Evolutionary conservation across 2,329 filamentous ascomycete species (phyloP).

Genomic region (Epichloe hybrida): DNA sequence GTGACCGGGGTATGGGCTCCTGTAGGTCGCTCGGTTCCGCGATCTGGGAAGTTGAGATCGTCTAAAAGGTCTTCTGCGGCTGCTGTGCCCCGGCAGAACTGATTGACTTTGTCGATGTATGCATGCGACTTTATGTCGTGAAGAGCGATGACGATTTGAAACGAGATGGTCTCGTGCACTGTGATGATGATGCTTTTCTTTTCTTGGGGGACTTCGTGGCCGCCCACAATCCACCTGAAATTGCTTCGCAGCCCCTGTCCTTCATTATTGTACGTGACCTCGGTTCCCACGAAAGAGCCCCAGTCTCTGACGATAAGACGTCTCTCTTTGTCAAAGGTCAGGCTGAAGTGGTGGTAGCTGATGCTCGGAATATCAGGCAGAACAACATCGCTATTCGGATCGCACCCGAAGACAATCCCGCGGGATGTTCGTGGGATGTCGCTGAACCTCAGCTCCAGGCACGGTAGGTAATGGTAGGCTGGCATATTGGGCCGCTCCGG

Average conservation of each 20-base stretch:
- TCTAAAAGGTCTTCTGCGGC: background rate
- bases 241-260: too few relatives aligned
- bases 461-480: too few relatives aligned
- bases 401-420: background rate
- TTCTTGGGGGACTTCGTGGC: too few relatives aligned
- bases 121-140: background rate
- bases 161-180: too few relatives aligned
- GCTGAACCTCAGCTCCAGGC: too few relatives aligned
- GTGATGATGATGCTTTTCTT: too few relatives aligned
- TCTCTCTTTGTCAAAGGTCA: slow-evolving; percentile 8
- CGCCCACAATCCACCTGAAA: too few relatives aligned
- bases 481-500: too few relatives aligned
- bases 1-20: background rate
- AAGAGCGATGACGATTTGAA: too few relatives aligned
- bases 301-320: slow-evolving; percentile 9
- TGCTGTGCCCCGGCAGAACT: background rate
- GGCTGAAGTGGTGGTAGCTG: slow-evolving; percentile 4
- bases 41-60: background rate
- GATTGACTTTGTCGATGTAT: background rate
- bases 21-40: background rate
- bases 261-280: too few relatives aligned
- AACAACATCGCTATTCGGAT: background rate
- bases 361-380: background rate
- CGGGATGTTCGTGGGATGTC: too few relatives aligned
- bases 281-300: background rate